Percentiles rank a stretch among this genome's conserved stretches.
Conservation (phyloP, 176 grass and related monocot genomes). For the Puya raimondii region DNA sequence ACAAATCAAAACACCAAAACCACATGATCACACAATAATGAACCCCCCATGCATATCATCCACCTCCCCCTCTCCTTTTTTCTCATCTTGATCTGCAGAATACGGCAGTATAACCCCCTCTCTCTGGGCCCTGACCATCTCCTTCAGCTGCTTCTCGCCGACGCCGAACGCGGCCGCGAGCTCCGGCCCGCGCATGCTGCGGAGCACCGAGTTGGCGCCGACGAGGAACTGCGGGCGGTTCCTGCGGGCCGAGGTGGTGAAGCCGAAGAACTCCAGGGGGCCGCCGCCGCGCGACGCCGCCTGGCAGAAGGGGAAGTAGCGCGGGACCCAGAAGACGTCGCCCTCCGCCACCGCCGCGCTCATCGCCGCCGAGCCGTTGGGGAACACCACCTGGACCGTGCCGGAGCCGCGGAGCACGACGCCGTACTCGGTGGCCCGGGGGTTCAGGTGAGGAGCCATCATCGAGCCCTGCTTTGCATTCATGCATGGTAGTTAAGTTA, state of each 20-base stretch:
- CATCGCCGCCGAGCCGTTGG: constrained; percentile 75
- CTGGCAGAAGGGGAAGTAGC: constrained; percentile 84
- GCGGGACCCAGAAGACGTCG: constrained; percentile 85
- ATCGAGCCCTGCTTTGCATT: constrained; percentile 52
- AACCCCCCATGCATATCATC: not conserved
- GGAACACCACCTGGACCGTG: constrained; percentile 54
- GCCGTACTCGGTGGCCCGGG: constrained; percentile 69
- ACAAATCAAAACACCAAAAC: not conserved
- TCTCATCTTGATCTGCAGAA: constrained; percentile 9
- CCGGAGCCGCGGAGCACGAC: constrained; percentile 56
- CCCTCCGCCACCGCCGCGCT: constrained; percentile 37
- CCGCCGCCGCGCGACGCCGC: constrained; percentile 52
- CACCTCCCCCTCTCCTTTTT: not conserved
- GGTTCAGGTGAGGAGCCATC: constrained; percentile 85
- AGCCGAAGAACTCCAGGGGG: constrained; percentile 81
- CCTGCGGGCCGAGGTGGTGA: constrained; percentile 61
- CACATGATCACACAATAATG: constrained; percentile 16
- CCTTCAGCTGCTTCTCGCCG: constrained; percentile 27
- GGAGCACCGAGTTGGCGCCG: constrained; percentile 47
- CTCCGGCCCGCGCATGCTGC: constrained; percentile 53
- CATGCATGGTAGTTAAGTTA: not conserved
- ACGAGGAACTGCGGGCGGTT: constrained; percentile 74
- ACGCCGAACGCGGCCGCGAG: constrained; percentile 58
- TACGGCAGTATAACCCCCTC: constrained; percentile 47
- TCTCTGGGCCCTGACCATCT: constrained; percentile 37